Evolutionary conservation across 352 stramenopile species (phyloP), one percentile per base, ranked within the genome.

Genomic region (Aphanomyces invadans): DNA sequence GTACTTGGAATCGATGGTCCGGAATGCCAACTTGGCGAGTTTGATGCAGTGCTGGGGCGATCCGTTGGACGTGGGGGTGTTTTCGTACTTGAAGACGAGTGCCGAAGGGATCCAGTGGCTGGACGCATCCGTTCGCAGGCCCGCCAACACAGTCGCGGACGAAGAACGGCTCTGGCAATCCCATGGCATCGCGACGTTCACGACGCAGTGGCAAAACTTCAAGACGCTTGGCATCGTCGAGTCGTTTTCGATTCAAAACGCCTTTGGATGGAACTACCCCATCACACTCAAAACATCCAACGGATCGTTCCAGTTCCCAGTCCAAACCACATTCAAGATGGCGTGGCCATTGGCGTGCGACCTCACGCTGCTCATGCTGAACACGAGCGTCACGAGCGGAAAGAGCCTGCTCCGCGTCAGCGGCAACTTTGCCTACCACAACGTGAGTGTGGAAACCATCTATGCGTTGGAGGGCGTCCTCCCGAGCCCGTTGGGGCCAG

Each of bases 171-270:
- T 57, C 42, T 67, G 60, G 60, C 21, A 12, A 21, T 1, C 3
- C 10, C 10, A 21, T 7, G 60, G 60, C n/a, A 55, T 67, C 26
- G 28, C 21, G 3, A 28, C 3, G 0, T 67, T 46, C 25, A 25
- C 17, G 7, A 67, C 60, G 17, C 38, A 67, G 60, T 67, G 60
- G 60, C 60, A 67, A 59, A 67, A 67, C 49, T 67, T 57, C 36
- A 67, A 67, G 26, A 25, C 26, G 19, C 2, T 67, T 4, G 60
- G 60, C n/a, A 29, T 67, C 4, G 33, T 57, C 23, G 60, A 67
- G 25, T 28, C 60, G 11, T 59, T 59, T 45, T 21, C 42, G 23
- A 67, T 67, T 19, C 17, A 57, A 33, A 67, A 57, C 32, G 60
- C 60, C 0, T 57, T 67, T 2, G 60, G 60, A 17, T 42, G 26